These are phyloP conservation scores for Colletotrichum siamense DNA, from an alignment of 2,329 filamentous ascomycete genomes.

Conservation along the genomic window DNA sequence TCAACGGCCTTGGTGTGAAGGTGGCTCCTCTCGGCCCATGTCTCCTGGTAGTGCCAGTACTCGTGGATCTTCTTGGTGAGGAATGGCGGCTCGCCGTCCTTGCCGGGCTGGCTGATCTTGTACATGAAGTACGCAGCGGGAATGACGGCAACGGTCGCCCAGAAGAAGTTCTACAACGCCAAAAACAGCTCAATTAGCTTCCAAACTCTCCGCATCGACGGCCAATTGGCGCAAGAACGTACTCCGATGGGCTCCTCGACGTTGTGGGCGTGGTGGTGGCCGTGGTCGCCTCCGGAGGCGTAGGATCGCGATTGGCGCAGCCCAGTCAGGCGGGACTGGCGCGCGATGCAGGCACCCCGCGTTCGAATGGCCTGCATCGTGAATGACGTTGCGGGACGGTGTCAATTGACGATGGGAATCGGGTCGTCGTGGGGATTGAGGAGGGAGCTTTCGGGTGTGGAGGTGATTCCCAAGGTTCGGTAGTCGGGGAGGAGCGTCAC, in stretches of 20 bases:
- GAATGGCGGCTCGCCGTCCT: slow-evolving; percentile 55
- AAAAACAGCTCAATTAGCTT: background rate
- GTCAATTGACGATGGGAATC: slow-evolving; percentile 18
- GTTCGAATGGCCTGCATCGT: slow-evolving; percentile 43
- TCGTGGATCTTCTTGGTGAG: slow-evolving; percentile 51
- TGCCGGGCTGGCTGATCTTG: slow-evolving; percentile 51
- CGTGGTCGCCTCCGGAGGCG: slow-evolving; percentile 56
- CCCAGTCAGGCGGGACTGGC: slow-evolving; percentile 36
- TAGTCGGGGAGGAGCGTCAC: slow-evolving; percentile 11
- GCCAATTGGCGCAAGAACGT: slow-evolving; percentile 34
- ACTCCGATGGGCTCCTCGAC: slow-evolving; percentile 63
- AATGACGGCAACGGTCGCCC: slow-evolving; percentile 49
- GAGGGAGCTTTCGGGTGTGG: slow-evolving; percentile 15
- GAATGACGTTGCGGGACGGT: slow-evolving; percentile 12
- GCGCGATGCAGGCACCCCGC: slow-evolving; percentile 39
- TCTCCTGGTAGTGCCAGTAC: slow-evolving; percentile 51
- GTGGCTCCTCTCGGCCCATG: slow-evolving; percentile 58
- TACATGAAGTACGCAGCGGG: slow-evolving; percentile 52
- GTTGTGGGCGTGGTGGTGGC: slow-evolving; percentile 47
- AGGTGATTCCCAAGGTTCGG: slow-evolving; percentile 10
- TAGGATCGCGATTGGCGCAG: slow-evolving; percentile 51
- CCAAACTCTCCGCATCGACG: background rate
- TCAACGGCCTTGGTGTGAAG: slow-evolving; percentile 57
- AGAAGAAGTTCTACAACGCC: slow-evolving; percentile 39
- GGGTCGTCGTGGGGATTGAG: background rate